Conservation (phyloP, 768 basidiomycete genomes). For the Mycena amicta region DNA sequence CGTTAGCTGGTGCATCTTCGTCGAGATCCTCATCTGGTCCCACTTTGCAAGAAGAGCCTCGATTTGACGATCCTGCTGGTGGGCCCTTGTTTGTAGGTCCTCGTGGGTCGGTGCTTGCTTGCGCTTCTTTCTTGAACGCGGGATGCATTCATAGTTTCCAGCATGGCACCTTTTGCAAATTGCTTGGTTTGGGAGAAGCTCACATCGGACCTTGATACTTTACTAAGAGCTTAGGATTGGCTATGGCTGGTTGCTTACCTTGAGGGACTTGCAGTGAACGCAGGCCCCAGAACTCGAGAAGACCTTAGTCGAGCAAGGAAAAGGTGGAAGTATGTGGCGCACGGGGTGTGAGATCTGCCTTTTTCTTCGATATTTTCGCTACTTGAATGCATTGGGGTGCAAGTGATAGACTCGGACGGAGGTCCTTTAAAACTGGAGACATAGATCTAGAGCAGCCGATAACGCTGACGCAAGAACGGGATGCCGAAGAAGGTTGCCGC, state of each 20-base stretch:
- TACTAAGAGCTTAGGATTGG: constrained; percentile 20
- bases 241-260: constrained; percentile 36
- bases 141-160: constrained; percentile 47
- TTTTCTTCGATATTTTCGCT: no score
- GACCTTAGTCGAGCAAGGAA: no score
- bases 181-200: constrained; percentile 46
- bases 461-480: no score
- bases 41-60: constrained; percentile 45
- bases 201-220: constrained; percentile 50
- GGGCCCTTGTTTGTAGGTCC: constrained; percentile 49
- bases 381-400: no score
- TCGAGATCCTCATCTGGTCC: constrained; percentile 42
- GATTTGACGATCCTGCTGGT: constrained; percentile 49
- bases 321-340: no score
- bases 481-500: no score
- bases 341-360: no score
- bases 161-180: constrained; percentile 52
- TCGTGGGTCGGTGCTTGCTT: constrained; percentile 64
- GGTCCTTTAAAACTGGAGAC: no score
- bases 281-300: constrained; percentile 36
- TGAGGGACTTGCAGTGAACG: constrained; percentile 60
- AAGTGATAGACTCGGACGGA: no score
- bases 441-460: no score
- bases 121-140: constrained; percentile 56
- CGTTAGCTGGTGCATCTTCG: constrained; percentile 39